phyloP scores from a whole-genome alignment of 805 yeast species.

The Yarrowia osloensis region DNA sequence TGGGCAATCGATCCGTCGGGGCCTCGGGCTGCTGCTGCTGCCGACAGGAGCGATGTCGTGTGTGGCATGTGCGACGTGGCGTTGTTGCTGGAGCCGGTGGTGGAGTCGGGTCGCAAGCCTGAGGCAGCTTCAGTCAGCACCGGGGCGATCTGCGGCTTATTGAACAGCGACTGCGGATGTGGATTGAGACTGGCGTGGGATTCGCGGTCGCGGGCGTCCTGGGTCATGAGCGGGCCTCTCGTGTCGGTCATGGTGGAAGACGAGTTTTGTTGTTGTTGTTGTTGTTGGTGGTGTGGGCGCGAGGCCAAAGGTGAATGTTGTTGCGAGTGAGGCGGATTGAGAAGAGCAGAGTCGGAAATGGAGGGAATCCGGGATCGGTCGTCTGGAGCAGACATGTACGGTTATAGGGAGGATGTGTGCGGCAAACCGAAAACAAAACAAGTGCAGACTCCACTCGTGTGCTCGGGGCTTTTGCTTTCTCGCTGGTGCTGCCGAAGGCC shows the following conservation, averaged over 20 bases:
- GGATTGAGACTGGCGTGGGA: not conserved
- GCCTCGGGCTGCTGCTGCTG: not conserved
- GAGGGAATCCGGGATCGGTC: not conserved
- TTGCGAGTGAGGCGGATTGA: not conserved
- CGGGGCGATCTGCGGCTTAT: constrained; percentile 7
- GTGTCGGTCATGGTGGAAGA: not conserved
- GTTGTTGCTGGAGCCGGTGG: not conserved
- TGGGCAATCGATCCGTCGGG: constrained; percentile 3
- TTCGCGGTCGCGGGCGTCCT: not conserved
- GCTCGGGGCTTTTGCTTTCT: constrained; percentile 10
- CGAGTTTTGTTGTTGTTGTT: not conserved
- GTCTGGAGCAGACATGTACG: constrained; percentile 4
- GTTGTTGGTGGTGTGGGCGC: no score
- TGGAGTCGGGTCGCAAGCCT: not conserved
- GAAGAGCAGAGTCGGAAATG: not conserved
- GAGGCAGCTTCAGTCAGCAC: not conserved
- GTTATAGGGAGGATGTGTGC: not conserved
- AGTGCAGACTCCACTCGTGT: not conserved
- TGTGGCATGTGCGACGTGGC: not conserved
- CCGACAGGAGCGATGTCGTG: not conserved
- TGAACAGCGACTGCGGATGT: constrained; percentile 1
- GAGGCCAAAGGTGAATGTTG: no score
- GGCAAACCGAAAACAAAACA: not conserved
- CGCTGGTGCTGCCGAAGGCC: constrained; percentile 6
- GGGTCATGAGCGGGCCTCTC: not conserved